Evolutionary conservation across 2,329 filamentous ascomycete species (phyloP).

Genomic region (Penicillium sp.): DNA sequence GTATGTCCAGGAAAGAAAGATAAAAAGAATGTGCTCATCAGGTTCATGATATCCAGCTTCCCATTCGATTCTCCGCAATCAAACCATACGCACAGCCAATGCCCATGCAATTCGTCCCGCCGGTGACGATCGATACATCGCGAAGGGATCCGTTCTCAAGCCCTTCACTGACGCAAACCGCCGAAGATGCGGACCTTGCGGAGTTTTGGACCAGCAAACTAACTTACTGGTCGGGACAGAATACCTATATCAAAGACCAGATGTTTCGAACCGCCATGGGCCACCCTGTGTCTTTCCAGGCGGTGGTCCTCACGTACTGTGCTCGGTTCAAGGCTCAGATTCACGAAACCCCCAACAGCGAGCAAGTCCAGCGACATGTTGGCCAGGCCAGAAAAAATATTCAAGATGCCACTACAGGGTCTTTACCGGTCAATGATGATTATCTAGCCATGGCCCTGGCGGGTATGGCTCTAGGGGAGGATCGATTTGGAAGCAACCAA

Average conservation of each 20-base stretch:
- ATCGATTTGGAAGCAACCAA: constrained; percentile 36
- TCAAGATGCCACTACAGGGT: constrained; percentile 25
- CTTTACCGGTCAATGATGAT: constrained; percentile 26
- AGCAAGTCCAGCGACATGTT: constrained; percentile 31
- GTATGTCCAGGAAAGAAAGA: neutral
- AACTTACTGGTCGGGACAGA: constrained; percentile 45
- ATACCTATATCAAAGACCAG: constrained; percentile 36
- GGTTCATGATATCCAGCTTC: constrained; percentile 13
- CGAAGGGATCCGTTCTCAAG: constrained; percentile 35
- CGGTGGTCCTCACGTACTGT: constrained; percentile 38
- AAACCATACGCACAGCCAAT: constrained; percentile 11
- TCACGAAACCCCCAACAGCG: constrained; percentile 21
- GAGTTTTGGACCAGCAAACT: constrained; percentile 39
- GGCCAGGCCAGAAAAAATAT: constrained; percentile 28
- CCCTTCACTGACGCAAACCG: constrained; percentile 26
- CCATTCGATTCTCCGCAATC: constrained; percentile 12
- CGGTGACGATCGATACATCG: constrained; percentile 29
- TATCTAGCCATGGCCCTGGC: constrained; percentile 34
- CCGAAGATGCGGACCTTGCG: constrained; percentile 33
- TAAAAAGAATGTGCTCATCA: constrained; percentile 1
- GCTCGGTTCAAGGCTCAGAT: constrained; percentile 38
- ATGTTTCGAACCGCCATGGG: constrained; percentile 37
- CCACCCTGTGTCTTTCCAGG: constrained; percentile 38
- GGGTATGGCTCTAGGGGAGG: constrained; percentile 40
- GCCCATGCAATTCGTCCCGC: constrained; percentile 16